Evolutionary conservation across 768 basidiomycete genomes (phyloP).

Genomic region (Xerocomus brunneocitrinus): DNA sequence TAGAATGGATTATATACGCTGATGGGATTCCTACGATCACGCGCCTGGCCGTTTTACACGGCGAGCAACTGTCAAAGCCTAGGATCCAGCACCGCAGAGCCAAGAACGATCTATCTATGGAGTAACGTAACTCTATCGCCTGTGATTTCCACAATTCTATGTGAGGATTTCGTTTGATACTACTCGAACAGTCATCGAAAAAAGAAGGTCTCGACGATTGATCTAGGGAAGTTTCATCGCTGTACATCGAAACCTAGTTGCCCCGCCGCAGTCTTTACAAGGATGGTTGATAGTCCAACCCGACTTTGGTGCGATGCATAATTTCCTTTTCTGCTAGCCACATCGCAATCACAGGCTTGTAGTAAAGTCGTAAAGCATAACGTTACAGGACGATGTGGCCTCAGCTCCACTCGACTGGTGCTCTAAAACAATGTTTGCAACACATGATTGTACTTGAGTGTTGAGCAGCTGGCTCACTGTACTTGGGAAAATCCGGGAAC

Average conservation of each 20-base stretch:
- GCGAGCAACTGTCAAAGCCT: background rate
- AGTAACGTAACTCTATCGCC: background rate
- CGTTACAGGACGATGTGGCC: background rate
- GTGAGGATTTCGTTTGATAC: background rate
- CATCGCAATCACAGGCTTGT: background rate
- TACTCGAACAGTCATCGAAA: background rate
- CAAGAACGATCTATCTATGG: background rate
- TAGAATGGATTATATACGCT: slow-evolving; percentile 3
- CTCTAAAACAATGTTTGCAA: background rate
- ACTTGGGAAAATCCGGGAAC: background rate
- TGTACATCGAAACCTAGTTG: background rate
- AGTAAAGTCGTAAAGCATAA: background rate
- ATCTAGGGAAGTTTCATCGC: background rate
- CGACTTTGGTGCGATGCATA: background rate
- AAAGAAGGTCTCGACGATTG: background rate
- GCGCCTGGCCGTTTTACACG: background rate
- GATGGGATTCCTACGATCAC: background rate
- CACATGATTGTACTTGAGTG: background rate
- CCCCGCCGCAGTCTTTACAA: background rate
- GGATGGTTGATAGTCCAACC: background rate
- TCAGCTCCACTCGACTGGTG: background rate
- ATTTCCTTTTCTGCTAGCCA: background rate
- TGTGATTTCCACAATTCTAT: background rate
- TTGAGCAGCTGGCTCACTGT: background rate
- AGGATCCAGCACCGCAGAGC: background rate